phyloP scores from a whole-genome alignment of 495 filamentous ascomycete species.

The Pyrenula aspistea region DNA sequence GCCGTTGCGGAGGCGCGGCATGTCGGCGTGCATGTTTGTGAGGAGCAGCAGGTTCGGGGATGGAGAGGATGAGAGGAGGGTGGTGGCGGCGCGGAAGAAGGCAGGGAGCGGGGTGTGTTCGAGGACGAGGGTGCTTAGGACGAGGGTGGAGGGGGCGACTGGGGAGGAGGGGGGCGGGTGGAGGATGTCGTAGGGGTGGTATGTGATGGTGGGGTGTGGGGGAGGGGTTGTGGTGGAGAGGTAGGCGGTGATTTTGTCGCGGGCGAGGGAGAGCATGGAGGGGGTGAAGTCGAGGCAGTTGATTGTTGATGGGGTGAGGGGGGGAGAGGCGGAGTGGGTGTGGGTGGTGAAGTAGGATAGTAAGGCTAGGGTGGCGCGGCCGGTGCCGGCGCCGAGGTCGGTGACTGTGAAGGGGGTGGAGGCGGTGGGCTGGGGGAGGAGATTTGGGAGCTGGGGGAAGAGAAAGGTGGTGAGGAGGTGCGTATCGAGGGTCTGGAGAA shows the following conservation, averaged over 20 bases:
- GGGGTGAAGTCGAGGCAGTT: conserved; percentile 37
- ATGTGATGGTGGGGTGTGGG: not conserved
- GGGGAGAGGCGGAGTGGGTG: conserved; percentile 33
- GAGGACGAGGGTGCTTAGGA: conserved; percentile 55
- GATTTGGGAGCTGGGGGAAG: conserved; percentile 18
- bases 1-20: conserved; percentile 38
- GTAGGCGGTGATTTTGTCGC: conserved; percentile 9
- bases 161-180: conserved; percentile 8
- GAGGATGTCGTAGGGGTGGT: conserved; percentile 24
- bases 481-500: conserved; percentile 58
- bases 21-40: conserved; percentile 66
- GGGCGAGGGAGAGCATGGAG: conserved; percentile 45
- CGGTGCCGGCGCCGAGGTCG: conserved; percentile 60
- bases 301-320: conserved; percentile 18
- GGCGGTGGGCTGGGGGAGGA: conserved; percentile 22
- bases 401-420: conserved; percentile 27
- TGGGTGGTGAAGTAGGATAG: conserved; percentile 25
- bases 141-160: conserved; percentile 20
- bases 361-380: conserved; percentile 52
- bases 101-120: conserved; percentile 49
- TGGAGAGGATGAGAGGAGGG: conserved; percentile 28
- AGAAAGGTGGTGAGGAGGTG: conserved; percentile 42
- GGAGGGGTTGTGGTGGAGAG: conserved; percentile 1
- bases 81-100: conserved; percentile 42
- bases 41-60: conserved; percentile 43